Base-by-base conservation (phyloP, 345 rosid genomes). In the Corymbia maculata region DNA sequence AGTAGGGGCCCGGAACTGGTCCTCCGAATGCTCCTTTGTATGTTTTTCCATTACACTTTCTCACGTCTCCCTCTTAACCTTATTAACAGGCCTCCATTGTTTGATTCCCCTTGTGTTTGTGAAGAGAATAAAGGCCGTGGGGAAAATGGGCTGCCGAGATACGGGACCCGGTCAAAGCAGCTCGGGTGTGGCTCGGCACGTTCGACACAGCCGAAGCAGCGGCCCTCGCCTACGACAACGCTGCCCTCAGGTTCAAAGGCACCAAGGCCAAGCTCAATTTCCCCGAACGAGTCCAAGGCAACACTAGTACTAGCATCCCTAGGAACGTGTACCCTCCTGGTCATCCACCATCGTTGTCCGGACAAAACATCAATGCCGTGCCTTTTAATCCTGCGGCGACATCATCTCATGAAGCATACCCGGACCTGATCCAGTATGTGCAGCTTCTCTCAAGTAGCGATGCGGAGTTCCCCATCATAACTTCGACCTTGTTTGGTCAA, bases 111-210 rank as follows among this genome's bases (percentile, higher is more conserved):
- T 51, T 50, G 11, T 85, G 85, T 88, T 85, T 82, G 89, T 89
- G 92, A 91, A 94, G 98, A 92, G 88, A 93, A 61, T 86, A 80
- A 88, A 93, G 99, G 87, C 98, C 98, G 51, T 97, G 99, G 99
- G 99, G 99, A 2, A 97, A 97, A 91, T 97, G 99, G 99, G 99
- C 99, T 0, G 98, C 99, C 1, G 99, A 97, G 89, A 97, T 97
- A 36, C 93, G 99, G 15, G 97, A 96, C 87, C 99, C 99, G 1
- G 86, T 91, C 66, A 97, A 95, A 89, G 96, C 96, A 85, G 94
- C 93, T 13, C 93, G 99, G 86, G 95, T 94, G 7, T 97, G 99
- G 99, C 95, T 97, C 32, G 99, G 99, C 82, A 96, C 99, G 61
- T 97, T 95, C 44, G 95, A 94, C 85, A 96, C 98, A 1, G 97